Evolutionary conservation across 2,329 filamentous ascomycete genomes (phyloP), one percentile per base, ranked within the genome.

Genomic region (Dactylella cylindrospora): DNA sequence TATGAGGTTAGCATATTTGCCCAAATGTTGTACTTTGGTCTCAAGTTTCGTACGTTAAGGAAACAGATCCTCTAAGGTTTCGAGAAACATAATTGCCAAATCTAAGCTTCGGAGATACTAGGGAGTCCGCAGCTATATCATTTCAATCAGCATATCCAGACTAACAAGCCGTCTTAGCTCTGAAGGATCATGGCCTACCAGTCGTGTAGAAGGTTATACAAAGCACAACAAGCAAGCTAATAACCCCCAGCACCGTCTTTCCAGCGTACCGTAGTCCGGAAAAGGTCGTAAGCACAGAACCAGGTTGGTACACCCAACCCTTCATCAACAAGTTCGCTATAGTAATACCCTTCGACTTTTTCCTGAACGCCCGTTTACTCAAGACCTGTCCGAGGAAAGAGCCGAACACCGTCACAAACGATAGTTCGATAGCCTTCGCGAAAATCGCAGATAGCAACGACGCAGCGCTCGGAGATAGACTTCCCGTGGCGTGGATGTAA

Each of bases 271-370:
- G 44, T 17, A 64, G 31, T 6, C 36, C 50, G 2, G 59, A 22
- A 3, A 64, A 17, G 0, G 50, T 54, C 1, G 59, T 64, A 9
- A 55, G 32, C n/a, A 64, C 4, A 25, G 51, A 55, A 6, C 59
- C 59, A 26, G 59, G 45, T 43, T 52, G 47, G 33, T 84, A 80
- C 15, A 85, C 79, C 87, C 86, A 91, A 35, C 79, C 79, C 39
- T 86, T 79, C 85, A 91, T 89, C 12, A 80, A 84, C 75, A 90
- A 81, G 69, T 91, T 86, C 0, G 87, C 84, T 12, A 91, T 77
- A 0, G 82, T 88, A 55, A 90, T 79, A 1, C 87, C 87, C 2
- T 75, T 74, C 0, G 81, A 79, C 6, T 77, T 75, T 49, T 77
- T 79, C 19, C 78, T 77, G 51, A 88, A 79, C 0, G 86, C 84